These are phyloP conservation scores for Populus davidiana DNA, from an alignment of 345 rosid species.

Conservation along the genomic window DNA sequence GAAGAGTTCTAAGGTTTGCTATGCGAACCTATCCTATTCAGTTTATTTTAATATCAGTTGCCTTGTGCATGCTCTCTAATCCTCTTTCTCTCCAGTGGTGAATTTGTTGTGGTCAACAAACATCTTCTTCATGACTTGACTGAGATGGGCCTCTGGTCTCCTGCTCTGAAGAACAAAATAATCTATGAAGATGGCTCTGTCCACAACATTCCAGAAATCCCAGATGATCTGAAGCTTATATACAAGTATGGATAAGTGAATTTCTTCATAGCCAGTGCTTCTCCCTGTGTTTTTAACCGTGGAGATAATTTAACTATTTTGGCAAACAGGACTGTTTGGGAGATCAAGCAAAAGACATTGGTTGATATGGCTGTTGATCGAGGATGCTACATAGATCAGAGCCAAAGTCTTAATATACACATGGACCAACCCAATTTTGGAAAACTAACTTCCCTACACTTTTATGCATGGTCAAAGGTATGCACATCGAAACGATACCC, in stretches of 20 bases:
- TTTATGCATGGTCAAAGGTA: slow-evolving; percentile 87
- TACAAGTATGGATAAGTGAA: slow-evolving; percentile 53
- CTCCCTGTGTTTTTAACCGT: not conserved
- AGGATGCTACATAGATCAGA: slow-evolving; percentile 91
- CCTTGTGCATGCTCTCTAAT: not conserved
- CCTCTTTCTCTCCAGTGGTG: slow-evolving; percentile 51
- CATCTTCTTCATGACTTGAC: slow-evolving; percentile 93
- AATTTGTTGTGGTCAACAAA: slow-evolving; percentile 92
- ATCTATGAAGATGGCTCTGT: slow-evolving; percentile 75
- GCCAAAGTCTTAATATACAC: slow-evolving; percentile 91
- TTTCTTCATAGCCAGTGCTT: not conserved
- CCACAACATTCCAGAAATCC: slow-evolving; percentile 65
- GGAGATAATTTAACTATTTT: not conserved
- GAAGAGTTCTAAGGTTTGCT: slow-evolving; percentile 79
- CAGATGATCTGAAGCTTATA: slow-evolving; percentile 62
- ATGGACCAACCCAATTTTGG: slow-evolving; percentile 87
- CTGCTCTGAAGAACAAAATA: slow-evolving; percentile 72
- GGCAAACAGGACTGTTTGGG: slow-evolving; percentile 81
- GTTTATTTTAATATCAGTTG: not conserved
- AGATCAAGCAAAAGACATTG: slow-evolving; percentile 82
- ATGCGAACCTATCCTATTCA: not conserved
- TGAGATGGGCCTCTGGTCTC: slow-evolving; percentile 89
- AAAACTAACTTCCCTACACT: slow-evolving; percentile 77
- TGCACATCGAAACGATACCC: not conserved
- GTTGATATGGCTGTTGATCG: slow-evolving; percentile 94